A percentile compares a stretch with the other conserved stretches of the same genome.
phyloP scores from a whole-genome alignment of 179 eudicot species.

The Nepenthes alata region DNA sequence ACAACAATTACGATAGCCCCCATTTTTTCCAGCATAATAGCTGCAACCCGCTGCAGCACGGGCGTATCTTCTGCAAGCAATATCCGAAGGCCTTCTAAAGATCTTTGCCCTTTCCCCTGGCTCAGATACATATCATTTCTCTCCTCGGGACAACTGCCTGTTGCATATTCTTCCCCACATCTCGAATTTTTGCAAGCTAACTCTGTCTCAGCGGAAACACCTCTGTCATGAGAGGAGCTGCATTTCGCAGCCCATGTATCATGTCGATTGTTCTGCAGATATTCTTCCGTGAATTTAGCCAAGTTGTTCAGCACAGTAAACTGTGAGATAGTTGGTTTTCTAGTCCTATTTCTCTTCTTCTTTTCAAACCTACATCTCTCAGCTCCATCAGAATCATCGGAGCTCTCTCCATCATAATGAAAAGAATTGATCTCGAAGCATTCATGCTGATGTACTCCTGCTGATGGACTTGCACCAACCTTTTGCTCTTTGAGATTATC shows the following conservation, averaged over 20 bases:
- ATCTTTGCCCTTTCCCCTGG: conserved; percentile 29
- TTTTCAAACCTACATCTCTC: conserved; percentile 17
- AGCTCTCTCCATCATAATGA: conserved; percentile 39
- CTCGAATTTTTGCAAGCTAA: conserved; percentile 8
- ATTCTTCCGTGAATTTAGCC: conserved; percentile 32
- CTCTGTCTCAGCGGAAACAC: neutral
- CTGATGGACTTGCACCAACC: conserved; percentile 9
- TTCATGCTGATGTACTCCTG: conserved; percentile 34
- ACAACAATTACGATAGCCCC: conserved; percentile 77
- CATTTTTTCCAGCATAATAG: conserved; percentile 86
- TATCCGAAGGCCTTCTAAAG: conserved; percentile 54
- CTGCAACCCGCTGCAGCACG: conserved; percentile 80
- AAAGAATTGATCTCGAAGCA: conserved; percentile 47
- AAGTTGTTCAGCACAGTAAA: conserved; percentile 25
- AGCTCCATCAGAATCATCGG: conserved; percentile 51
- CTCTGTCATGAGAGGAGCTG: neutral
- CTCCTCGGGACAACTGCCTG: conserved; percentile 13
- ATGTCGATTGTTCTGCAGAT: conserved; percentile 15
- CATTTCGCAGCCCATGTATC: conserved; percentile 4
- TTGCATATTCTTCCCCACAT: conserved; percentile 9
- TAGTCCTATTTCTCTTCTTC: conserved; percentile 10
- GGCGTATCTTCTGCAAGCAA: conserved; percentile 94
- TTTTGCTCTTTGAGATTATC: conserved; percentile 23
- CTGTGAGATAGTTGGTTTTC: conserved; percentile 22
- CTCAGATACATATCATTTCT: conserved; percentile 13